Evolutionary conservation across 495 filamentous ascomycete genomes (phyloP), one percentile per base, ranked within the genome.

Genomic region (Annulohypoxylon bovei): DNA sequence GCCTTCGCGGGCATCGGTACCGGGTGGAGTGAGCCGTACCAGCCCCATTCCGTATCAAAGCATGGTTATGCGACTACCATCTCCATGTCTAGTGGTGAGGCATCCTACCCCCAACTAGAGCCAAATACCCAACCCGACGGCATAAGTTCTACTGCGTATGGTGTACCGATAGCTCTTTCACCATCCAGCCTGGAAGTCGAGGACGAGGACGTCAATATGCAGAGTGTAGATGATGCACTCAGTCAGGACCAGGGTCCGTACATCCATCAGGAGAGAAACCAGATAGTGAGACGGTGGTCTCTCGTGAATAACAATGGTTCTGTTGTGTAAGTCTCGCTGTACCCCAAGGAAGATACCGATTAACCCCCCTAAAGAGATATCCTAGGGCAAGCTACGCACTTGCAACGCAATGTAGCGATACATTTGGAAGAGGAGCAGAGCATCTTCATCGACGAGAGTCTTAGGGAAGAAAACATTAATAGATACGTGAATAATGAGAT

Each of bases 311-410:
- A 69, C 6, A 11, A 42, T 0, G 67, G 67, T 5, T 69, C 67
- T 20, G 44, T 11, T 18, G 35, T 18, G 67, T 69, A 60, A 69
- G 67, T 54, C 2, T 25, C 1, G 2, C 20, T 7, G 6, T 0
- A 11, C 5, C 23, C 12, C 6, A 27, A 30, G 6, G 16, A 33
- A 46, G 44, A 35, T 3, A 59, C 12, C 27, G 11, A 44, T 53
- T 69, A 16, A 69, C 37, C 16, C 18, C 18, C 32, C 5, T 25
- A 12, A 59, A 64, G 67, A 14, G 14, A 64, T 14, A 27, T 22
- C 0, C 20, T 16, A n/a, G 49, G 18, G 20, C 40, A 63, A 5
- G 16, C 14, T 3, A 39, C n/a, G n/a, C n/a, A n/a, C n/a, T n/a
- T 40, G 4, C 56, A 37, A 47, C 27, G 4, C 0, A 11, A 16